Base-by-base conservation (phyloP, 768 basidiomycete genomes). In the Mrakia gelida region DNA sequence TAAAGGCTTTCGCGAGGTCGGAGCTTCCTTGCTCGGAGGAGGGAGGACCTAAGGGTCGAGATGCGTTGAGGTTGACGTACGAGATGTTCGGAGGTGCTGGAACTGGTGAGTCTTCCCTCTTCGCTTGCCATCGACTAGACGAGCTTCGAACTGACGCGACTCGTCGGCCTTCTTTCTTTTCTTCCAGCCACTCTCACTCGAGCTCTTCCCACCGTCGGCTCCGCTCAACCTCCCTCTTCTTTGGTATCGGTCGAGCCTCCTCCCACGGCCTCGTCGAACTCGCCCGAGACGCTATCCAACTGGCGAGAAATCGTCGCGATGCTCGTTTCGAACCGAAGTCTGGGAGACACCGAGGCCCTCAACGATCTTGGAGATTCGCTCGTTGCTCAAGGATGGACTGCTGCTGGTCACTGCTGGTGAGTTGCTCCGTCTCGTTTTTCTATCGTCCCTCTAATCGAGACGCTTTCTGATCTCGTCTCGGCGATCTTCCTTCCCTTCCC, bases 371-470 rank as follows among this genome's bases (percentile, higher is more conserved):
- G 95, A 56, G 93, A 96, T 82, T 90, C 89, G 80, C 87, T 99
- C n/a, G 83, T 86, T 21, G 86, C 88, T 7, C 90, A 91, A 80
- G 88, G 91, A 49, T 90, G 92, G 85, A 84, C 89, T 13, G 91
- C 95, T 81, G 94, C 95, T 26, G 94, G 94, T 32, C 95, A 98
- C 86, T 89, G 87, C 77, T 99, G 97, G 96, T 98, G 82, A 80
- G 91, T 86, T 34, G 75, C 10, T 7, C 52, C 54, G 32, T 43
- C 10, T 41, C 63, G n/a, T 28, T n/a, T 45, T 23, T 15, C 65
- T 15, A 13, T 15, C 45, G 9, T 45, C 34, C 18, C 61, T 21
- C 0, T n/a, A 38, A 21, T 61, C 26, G 49, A 41, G 9, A 7
- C 49, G 49, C 15, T 10, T 52, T 21, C 49, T 52, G 49, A 52